phyloP scores from a whole-genome alignment of 345 rosid species.

The Erucastrum elatum region DNA sequence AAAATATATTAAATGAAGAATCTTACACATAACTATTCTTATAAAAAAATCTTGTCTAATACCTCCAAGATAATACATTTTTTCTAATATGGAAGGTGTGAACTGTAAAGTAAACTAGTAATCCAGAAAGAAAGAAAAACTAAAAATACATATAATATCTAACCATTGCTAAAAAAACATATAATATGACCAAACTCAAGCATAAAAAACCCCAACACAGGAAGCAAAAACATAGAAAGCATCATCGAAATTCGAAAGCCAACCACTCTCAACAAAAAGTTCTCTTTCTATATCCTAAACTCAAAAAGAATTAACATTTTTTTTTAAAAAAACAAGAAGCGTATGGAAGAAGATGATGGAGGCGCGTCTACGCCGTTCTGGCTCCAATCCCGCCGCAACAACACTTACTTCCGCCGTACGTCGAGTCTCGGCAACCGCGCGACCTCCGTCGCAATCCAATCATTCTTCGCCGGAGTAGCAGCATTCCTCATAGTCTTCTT shows the following conservation, averaged over 20 bases:
- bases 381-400: constrained; percentile 51
- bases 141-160: neutral
- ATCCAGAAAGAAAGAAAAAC: neutral
- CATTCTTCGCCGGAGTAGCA: constrained; percentile 52
- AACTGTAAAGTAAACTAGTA: constrained; percentile 4
- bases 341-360: constrained; percentile 62
- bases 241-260: constrained; percentile 15
- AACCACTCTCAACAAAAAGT: constrained; percentile 29
- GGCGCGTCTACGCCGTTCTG: constrained; percentile 68
- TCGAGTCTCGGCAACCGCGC: constrained; percentile 29
- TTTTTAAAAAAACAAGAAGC: neutral
- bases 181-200: constrained; percentile 14
- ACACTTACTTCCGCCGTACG: constrained; percentile 41
- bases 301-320: neutral
- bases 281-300: constrained; percentile 7
- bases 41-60: neutral
- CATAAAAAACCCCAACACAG: constrained; percentile 15
- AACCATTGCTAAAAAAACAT: too few relatives aligned
- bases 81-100: constrained; percentile 6
- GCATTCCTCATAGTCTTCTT: constrained; percentile 44
- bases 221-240: constrained; percentile 30
- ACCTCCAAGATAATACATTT: constrained; percentile 13
- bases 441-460: constrained; percentile 36
- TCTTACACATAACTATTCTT: neutral
- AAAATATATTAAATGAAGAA: neutral